These are phyloP conservation scores for Wickerhamomyces ciferrii DNA, from an alignment of 805 yeast species.

Conservation along the genomic window DNA sequence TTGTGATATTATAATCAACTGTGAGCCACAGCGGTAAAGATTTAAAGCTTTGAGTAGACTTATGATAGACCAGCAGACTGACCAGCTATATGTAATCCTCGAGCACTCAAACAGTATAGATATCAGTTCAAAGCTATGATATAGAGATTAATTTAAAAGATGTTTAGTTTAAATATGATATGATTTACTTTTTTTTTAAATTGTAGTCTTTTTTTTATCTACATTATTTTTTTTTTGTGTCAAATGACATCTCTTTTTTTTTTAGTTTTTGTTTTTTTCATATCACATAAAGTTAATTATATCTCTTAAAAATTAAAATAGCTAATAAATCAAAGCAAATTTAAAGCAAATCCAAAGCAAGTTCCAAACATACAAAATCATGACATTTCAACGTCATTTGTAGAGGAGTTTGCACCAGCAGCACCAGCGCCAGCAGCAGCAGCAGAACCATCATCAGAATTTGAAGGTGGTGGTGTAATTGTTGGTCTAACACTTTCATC, in stretches of 20 bases:
- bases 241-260: not conserved
- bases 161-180: too few relatives aligned
- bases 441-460: not conserved
- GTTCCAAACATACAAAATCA: not conserved
- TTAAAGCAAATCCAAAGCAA: too few relatives aligned
- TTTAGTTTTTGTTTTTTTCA: not conserved
- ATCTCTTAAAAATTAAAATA: not conserved
- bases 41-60: too few relatives aligned
- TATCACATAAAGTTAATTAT: not conserved
- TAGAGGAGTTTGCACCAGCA: not conserved
- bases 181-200: not conserved
- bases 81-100: too few relatives aligned
- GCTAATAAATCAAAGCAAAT: too few relatives aligned
- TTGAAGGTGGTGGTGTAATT: not conserved
- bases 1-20: not conserved
- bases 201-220: not conserved
- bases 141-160: too few relatives aligned
- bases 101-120: too few relatives aligned
- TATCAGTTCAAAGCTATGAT: too few relatives aligned
- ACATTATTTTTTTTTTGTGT: not conserved
- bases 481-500: constrained; percentile 12
- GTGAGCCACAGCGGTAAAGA: too few relatives aligned
- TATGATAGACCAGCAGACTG: too few relatives aligned
- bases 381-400: constrained; percentile 1
- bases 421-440: not conserved